A percentile compares a stretch with the other conserved stretches of the same genome.
Evolutionary conservation across 2,329 filamentous ascomycete genomes (phyloP).

Genomic region (Epichloe amarillans): DNA sequence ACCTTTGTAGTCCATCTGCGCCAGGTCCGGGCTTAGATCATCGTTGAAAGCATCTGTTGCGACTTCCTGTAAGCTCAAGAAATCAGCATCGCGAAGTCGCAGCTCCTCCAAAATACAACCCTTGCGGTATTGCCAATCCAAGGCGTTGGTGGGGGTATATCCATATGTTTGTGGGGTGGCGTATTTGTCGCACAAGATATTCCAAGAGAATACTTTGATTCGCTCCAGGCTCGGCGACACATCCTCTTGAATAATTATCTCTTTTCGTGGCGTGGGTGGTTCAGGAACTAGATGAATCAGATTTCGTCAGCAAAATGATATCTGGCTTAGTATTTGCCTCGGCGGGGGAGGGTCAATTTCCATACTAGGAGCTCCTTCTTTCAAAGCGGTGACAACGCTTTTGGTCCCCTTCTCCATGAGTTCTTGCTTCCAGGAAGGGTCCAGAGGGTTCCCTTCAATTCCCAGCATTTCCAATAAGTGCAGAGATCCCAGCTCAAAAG

Average conservation of each 20-base stretch:
- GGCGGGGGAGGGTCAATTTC: constrained; percentile 6
- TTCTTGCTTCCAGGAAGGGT: constrained; percentile 62
- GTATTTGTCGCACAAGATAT: constrained; percentile 89
- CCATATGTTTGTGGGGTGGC: constrained; percentile 77
- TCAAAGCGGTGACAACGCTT: constrained; percentile 67
- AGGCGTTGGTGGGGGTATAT: constrained; percentile 70
- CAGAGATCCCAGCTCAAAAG: constrained; percentile 76
- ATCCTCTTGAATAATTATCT: constrained; percentile 64
- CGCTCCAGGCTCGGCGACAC: constrained; percentile 47
- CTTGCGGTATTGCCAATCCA: constrained; percentile 79
- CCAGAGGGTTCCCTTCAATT: constrained; percentile 81
- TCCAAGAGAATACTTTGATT: constrained; percentile 83
- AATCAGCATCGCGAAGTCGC: constrained; percentile 65
- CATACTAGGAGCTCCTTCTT: constrained; percentile 76
- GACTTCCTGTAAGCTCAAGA: constrained; percentile 87
- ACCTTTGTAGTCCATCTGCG: constrained; percentile 81
- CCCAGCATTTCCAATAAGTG: constrained; percentile 81
- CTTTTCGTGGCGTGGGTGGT: constrained; percentile 62
- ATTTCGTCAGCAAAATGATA: constrained; percentile 10
- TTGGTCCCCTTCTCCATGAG: constrained; percentile 81
- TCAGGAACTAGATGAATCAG: constrained; percentile 46
- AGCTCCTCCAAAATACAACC: constrained; percentile 76
- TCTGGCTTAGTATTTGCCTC: neutral
- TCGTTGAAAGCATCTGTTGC: constrained; percentile 86
- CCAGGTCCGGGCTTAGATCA: constrained; percentile 77